Conservation (phyloP, 139 green algal genomes). For the Edaphochlamys debaryana region DNA sequence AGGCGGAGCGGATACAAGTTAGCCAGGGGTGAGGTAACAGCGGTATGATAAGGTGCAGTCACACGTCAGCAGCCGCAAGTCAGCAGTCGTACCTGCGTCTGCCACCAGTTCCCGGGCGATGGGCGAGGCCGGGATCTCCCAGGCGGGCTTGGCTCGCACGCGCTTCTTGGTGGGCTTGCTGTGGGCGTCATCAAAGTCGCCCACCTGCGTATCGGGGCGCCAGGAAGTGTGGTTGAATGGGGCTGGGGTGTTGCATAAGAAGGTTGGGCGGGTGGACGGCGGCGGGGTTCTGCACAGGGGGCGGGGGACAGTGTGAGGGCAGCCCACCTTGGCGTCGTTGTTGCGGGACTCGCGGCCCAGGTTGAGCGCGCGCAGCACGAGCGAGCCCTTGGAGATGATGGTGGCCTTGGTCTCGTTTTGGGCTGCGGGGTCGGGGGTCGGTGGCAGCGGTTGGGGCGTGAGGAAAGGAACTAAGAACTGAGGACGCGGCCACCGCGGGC, state of each 20-base stretch:
- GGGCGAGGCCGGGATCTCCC: conserved; percentile 42
- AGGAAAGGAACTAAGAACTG: too few relatives aligned
- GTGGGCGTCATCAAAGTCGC: conserved; percentile 43
- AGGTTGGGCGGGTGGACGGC: too few relatives aligned
- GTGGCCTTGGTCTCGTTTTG: conserved; percentile 43
- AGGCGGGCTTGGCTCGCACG: conserved; percentile 53
- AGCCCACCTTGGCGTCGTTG: conserved; percentile 2
- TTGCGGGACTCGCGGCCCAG: conserved; percentile 56
- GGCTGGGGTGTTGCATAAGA: too few relatives aligned
- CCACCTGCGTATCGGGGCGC: too few relatives aligned
- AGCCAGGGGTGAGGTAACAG: too few relatives aligned
- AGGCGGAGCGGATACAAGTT: too few relatives aligned
- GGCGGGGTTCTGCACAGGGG: too few relatives aligned
- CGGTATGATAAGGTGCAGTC: too few relatives aligned
- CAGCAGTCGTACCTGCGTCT: background rate
- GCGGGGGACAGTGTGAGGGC: too few relatives aligned
- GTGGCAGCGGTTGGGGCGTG: background rate
- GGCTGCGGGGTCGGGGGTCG: background rate
- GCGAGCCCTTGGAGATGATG: conserved; percentile 52
- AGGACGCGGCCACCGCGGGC: too few relatives aligned
- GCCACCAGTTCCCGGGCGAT: conserved; percentile 58
- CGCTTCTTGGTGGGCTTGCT: conserved; percentile 40
- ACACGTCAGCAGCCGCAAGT: too few relatives aligned
- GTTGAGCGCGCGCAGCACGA: conserved; percentile 62
- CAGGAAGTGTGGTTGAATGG: too few relatives aligned